Evolutionary conservation across 768 basidiomycete genomes (phyloP).

Genomic region (Agrocybe pediades): DNA sequence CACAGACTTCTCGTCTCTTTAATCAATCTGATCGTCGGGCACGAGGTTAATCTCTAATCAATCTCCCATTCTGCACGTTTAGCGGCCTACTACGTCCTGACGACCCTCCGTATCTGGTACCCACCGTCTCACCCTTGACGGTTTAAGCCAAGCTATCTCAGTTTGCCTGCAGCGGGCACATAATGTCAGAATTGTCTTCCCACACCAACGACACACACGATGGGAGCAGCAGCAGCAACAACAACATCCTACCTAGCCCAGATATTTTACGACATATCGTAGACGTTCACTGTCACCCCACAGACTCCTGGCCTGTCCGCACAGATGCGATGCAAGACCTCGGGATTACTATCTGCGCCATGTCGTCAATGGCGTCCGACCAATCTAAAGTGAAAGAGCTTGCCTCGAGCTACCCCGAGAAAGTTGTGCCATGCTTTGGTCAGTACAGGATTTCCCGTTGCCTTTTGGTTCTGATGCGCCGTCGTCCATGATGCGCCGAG

Average conservation of each 20-base stretch:
- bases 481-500: too few relatives aligned
- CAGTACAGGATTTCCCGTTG: conserved; percentile 27
- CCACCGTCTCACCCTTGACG: too few relatives aligned
- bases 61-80: too few relatives aligned
- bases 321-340: conserved; percentile 56
- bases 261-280: conserved; percentile 67
- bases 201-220: too few relatives aligned
- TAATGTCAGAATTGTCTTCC: too few relatives aligned
- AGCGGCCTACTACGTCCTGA: too few relatives aligned
- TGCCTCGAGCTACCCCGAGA: conserved; percentile 58
- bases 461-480: neutral
- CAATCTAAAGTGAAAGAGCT: conserved; percentile 72
- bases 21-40: too few relatives aligned
- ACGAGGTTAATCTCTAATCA: too few relatives aligned
- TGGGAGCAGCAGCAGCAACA: neutral
- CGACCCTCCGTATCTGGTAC: too few relatives aligned
- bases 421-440: conserved; percentile 91
- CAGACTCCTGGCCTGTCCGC: conserved; percentile 54
- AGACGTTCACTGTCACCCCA: conserved; percentile 94
- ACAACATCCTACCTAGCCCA: conserved; percentile 23
- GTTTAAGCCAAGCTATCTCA: too few relatives aligned
- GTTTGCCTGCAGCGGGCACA: too few relatives aligned
- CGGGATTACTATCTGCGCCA: conserved; percentile 76
- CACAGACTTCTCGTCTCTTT: too few relatives aligned
- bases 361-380: conserved; percentile 70